Conservation (phyloP, 345 rosid species). For the Microcos paniculata region DNA sequence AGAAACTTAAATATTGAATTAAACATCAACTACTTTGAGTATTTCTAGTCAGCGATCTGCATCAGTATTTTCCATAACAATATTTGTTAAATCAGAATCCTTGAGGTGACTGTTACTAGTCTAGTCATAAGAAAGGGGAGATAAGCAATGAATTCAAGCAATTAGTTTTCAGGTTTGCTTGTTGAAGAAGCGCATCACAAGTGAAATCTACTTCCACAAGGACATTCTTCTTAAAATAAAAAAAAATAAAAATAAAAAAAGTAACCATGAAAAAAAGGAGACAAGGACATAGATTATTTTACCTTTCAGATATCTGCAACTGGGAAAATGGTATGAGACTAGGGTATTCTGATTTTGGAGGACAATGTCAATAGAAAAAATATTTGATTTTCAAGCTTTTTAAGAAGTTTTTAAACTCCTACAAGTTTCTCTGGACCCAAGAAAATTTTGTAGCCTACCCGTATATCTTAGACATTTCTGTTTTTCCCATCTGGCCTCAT, state of each 20-base stretch:
- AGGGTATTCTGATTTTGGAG: background rate
- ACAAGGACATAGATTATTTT: background rate
- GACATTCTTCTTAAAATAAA: background rate
- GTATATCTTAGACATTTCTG: background rate
- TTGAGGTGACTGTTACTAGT: background rate
- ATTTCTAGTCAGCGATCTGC: background rate
- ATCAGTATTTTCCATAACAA: background rate
- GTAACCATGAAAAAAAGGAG: background rate
- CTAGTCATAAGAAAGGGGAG: background rate
- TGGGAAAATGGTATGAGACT: background rate
- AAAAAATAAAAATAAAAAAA: background rate
- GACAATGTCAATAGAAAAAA: background rate
- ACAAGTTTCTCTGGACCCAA: background rate
- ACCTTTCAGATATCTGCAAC: background rate
- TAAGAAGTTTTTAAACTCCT: background rate
- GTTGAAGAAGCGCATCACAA: background rate
- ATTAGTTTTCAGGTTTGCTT: background rate
- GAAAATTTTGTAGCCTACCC: background rate
- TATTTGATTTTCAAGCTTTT: background rate
- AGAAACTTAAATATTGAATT: background rate
- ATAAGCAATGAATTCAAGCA: background rate
- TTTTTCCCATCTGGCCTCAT: background rate
- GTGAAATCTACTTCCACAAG: background rate
- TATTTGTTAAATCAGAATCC: background rate
- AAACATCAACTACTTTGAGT: background rate